A percentile compares a stretch with the other conserved stretches of the same genome.
Evolutionary conservation across 768 basidiomycete species (phyloP).

Genomic region (Chalciporus pseudorubinellus): DNA sequence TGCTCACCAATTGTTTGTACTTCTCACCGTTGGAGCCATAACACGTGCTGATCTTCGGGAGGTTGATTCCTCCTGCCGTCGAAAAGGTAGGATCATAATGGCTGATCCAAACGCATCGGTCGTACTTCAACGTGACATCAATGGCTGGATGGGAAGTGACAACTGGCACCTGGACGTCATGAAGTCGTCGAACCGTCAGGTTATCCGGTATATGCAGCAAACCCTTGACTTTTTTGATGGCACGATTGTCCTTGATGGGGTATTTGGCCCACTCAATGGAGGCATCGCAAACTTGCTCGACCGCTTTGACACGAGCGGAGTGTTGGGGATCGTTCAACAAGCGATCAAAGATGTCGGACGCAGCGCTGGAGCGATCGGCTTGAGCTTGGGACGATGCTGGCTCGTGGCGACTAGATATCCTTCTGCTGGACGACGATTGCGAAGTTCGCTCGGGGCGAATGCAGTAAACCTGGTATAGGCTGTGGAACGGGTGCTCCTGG

Average conservation of each 20-base stretch:
- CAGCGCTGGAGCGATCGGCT: slow-evolving; percentile 62
- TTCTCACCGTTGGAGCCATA: slow-evolving; percentile 59
- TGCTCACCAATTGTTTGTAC: slow-evolving; percentile 79
- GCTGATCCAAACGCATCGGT: slow-evolving; percentile 64
- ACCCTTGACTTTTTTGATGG: slow-evolving; percentile 24
- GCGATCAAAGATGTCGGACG: slow-evolving; percentile 55
- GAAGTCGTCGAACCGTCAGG: slow-evolving; percentile 47
- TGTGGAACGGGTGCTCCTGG: slow-evolving; percentile 91
- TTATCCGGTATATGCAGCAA: slow-evolving; percentile 43
- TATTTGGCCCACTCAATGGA: slow-evolving; percentile 73
- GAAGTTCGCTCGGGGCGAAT: slow-evolving; percentile 44
- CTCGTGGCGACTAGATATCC: slow-evolving; percentile 47
- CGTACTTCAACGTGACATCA: slow-evolving; percentile 68
- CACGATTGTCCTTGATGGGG: slow-evolving; percentile 42
- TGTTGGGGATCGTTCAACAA: slow-evolving; percentile 43
- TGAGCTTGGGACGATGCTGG: slow-evolving; percentile 39
- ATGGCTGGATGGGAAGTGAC: slow-evolving; percentile 70
- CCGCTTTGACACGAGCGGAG: slow-evolving; percentile 42
- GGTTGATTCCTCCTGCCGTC: slow-evolving; percentile 73
- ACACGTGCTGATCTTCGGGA: slow-evolving; percentile 79
- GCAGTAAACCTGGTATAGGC: slow-evolving; percentile 85
- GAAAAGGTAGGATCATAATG: slow-evolving; percentile 57
- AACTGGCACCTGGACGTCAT: slow-evolving; percentile 71
- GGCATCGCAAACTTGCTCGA: slow-evolving; percentile 62
- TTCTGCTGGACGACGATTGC: slow-evolving; percentile 27